Conservation (phyloP, 441 rosid species). For the Croton setiger region DNA sequence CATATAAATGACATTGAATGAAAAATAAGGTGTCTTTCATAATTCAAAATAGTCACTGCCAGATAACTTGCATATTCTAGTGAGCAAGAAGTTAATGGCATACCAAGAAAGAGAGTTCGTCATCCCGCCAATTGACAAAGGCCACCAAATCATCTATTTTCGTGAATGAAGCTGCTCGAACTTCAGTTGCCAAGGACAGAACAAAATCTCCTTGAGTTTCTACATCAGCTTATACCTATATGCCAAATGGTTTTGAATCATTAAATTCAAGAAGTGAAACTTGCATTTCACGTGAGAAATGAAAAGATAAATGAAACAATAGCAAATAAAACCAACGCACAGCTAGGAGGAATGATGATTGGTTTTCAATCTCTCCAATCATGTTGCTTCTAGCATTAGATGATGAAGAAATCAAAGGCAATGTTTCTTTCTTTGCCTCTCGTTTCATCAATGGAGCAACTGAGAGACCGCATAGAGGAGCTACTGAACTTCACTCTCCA, state of each 20-base stretch:
- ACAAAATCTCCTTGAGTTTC: constrained; percentile 99
- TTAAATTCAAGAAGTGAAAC: constrained; percentile 16
- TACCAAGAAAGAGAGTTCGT: constrained; percentile 98
- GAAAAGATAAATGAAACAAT: constrained; percentile 10
- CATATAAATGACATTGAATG: not conserved
- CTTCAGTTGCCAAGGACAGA: constrained; percentile 85
- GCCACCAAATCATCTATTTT: constrained; percentile 73
- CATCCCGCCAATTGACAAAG: constrained; percentile 98
- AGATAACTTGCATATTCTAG: constrained; percentile 15
- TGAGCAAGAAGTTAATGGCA: constrained; percentile 14
- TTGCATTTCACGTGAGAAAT: constrained; percentile 1
- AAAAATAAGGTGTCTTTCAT: constrained; percentile 9
- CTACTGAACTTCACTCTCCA: constrained; percentile 50
- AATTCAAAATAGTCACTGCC: constrained; percentile 3
- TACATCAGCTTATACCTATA: constrained; percentile 95
- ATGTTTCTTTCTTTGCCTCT: constrained; percentile 81
- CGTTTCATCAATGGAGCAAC: constrained; percentile 95
- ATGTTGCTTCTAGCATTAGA: constrained; percentile 85
- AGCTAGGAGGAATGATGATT: constrained; percentile 92
- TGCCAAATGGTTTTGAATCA: constrained; percentile 16
- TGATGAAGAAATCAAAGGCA: constrained; percentile 59
- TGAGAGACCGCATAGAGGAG: constrained; percentile 40
- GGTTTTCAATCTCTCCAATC: constrained; percentile 93
- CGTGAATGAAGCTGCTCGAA: constrained; percentile 78
- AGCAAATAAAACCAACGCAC: constrained; percentile 38